These are phyloP conservation scores for Chalciporus piperatus DNA, from an alignment of 768 basidiomycete species.

Conservation along the genomic window DNA sequence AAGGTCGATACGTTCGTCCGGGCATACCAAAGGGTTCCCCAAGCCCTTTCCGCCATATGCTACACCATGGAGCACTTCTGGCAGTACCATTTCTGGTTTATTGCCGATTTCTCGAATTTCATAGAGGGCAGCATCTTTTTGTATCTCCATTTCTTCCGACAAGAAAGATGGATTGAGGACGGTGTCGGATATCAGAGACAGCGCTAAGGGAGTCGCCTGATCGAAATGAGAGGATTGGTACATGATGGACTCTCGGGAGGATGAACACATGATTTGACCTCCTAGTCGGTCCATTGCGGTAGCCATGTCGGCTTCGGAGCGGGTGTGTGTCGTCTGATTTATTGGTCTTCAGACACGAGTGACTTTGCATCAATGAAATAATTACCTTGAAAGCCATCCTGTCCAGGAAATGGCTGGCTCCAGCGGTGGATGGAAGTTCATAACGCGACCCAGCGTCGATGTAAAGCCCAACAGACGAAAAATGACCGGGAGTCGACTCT, in stretches of 20 bases:
- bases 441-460: constrained; percentile 92
- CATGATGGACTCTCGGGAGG: constrained; percentile 92
- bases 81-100: constrained; percentile 92
- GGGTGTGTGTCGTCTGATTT: constrained; percentile 65
- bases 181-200: constrained; percentile 91
- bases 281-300: constrained; percentile 79
- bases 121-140: constrained; percentile 85
- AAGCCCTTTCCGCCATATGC: constrained; percentile 77
- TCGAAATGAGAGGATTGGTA: constrained; percentile 97
- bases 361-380: background rate
- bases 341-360: constrained; percentile 2
- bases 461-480: constrained; percentile 90
- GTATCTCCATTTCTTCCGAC: constrained; percentile 75
- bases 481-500: constrained; percentile 88
- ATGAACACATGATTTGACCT: constrained; percentile 88
- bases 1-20: constrained; percentile 71
- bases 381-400: constrained; percentile 94
- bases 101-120: constrained; percentile 84
- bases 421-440: constrained; percentile 69
- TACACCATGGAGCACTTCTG: constrained; percentile 84
- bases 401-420: constrained; percentile 90
- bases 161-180: constrained; percentile 75
- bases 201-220: constrained; percentile 71
- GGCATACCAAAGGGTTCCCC: constrained; percentile 90
- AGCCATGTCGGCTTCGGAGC: constrained; percentile 77